A percentile compares a stretch with the other conserved stretches of the same genome.
These are phyloP conservation scores for Cordyceps farinosa DNA, from an alignment of 2,329 filamentous ascomycete species.

Conservation along the genomic window DNA sequence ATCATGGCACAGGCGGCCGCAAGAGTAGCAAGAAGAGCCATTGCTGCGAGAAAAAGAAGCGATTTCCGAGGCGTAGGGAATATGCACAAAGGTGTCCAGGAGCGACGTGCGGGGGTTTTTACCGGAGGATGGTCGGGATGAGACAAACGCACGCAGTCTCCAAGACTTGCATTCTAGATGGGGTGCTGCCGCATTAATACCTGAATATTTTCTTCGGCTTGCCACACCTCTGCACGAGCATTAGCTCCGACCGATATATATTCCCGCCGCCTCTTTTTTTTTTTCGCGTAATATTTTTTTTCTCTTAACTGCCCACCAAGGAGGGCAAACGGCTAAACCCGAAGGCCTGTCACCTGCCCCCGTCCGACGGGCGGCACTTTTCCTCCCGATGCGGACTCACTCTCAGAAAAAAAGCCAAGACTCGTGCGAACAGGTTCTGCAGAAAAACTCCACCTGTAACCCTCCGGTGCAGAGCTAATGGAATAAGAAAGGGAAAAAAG, in stretches of 20 bases:
- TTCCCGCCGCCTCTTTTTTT: not conserved
- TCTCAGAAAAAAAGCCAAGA: not conserved
- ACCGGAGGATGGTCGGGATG: not conserved
- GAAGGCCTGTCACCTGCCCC: not conserved
- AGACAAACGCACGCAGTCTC: not conserved
- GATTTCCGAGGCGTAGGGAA: not conserved
- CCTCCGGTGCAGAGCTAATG: not conserved
- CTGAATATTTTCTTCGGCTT: not conserved
- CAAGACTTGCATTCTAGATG: not conserved
- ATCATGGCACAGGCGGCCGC: conserved; percentile 1
- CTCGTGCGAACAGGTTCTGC: not conserved
- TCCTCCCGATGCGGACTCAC: not conserved
- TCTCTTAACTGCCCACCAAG: no score
- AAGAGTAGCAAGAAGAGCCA: conserved; percentile 23
- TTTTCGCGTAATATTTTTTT: not conserved
- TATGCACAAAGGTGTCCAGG: not conserved
- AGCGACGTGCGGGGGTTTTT: not conserved
- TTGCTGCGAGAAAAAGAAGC: conserved; percentile 6
- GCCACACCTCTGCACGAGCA: not conserved
- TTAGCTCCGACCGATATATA: not conserved
- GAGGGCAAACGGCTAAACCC: not conserved
- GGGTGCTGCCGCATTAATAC: not conserved
- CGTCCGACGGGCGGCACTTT: not conserved
- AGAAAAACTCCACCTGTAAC: not conserved
- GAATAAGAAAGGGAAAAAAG: not conserved